Evolutionary conservation across 768 basidiomycete species (phyloP).

Genomic region (Calvatia gigantea): DNA sequence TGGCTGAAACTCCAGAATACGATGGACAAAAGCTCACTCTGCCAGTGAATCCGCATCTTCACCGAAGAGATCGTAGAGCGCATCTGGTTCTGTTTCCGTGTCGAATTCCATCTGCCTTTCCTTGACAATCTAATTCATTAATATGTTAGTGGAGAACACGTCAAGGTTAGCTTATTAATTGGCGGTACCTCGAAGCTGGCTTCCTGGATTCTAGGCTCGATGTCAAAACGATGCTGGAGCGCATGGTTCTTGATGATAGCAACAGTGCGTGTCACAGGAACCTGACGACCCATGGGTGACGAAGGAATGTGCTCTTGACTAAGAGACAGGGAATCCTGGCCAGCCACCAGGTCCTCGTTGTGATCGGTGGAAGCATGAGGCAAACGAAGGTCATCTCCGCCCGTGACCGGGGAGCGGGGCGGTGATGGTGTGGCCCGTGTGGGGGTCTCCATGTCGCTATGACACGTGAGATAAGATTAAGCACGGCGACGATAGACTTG

Average conservation of each 20-base stretch:
- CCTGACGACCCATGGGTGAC: conserved; percentile 6
- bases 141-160: conserved; percentile 13
- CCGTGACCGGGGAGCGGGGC: not conserved
- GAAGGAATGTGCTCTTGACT: not conserved
- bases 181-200: conserved; percentile 74
- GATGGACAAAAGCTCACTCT: conserved; percentile 61
- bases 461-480: not conserved
- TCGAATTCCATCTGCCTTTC: conserved; percentile 90
- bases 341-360: not conserved
- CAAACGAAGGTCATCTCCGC: not conserved
- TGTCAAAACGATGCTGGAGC: conserved; percentile 68
- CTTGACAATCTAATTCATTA: conserved; percentile 65
- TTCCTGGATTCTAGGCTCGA: conserved; percentile 75
- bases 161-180: conserved; percentile 10
- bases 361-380: too few species aligned
- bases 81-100: conserved; percentile 76
- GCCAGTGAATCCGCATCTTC: conserved; percentile 69
- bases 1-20: conserved; percentile 4
- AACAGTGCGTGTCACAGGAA: conserved; percentile 57
- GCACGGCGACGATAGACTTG: not conserved
- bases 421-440: conserved; percentile 1
- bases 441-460: not conserved
- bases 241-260: conserved; percentile 86
- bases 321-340: not conserved
- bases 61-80: conserved; percentile 76